A percentile compares a stretch with the other conserved stretches of the same genome.
phyloP scores from a whole-genome alignment of 2,329 filamentous ascomycete species.

The Drechslera avenae region DNA sequence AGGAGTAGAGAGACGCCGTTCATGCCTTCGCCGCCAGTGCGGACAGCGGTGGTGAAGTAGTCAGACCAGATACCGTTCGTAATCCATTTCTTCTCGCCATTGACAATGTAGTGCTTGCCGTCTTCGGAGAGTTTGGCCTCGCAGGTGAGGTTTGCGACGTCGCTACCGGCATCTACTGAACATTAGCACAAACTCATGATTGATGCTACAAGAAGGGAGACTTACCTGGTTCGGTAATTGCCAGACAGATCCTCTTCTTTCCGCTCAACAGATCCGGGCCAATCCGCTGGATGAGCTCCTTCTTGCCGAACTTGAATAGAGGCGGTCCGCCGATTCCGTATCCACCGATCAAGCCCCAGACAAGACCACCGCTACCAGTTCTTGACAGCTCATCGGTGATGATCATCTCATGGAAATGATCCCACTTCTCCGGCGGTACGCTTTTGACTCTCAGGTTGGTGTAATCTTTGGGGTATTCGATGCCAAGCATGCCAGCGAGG shows the following conservation, averaged over 20 bases:
- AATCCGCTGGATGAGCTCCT: conserved; percentile 82
- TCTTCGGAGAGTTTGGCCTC: conserved; percentile 94
- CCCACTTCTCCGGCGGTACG: conserved; percentile 88
- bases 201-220: not conserved
- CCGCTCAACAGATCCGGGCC: conserved; percentile 85
- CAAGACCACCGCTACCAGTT: conserved; percentile 84
- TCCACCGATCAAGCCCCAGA: conserved; percentile 95
- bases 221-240: conserved; percentile 80
- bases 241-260: conserved; percentile 96
- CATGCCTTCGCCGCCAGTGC: conserved; percentile 80
- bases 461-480: conserved; percentile 71
- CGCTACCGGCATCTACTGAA: conserved; percentile 76
- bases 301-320: conserved; percentile 87
- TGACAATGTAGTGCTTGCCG: conserved; percentile 99
- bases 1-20: conserved; percentile 89
- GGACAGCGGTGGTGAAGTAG: conserved; percentile 82
- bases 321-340: conserved; percentile 94
- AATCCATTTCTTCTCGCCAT: conserved; percentile 99
- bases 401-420: conserved; percentile 97
- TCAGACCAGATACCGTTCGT: conserved; percentile 97
- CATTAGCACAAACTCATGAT: conserved; percentile 12
- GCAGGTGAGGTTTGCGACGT: conserved; percentile 93
- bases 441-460: conserved; percentile 73
- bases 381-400: conserved; percentile 94
- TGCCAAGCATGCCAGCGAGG: conserved; percentile 74